Base-by-base conservation (phyloP, 352 stramenopile species). In the Phytopythium chamaehyphon region DNA sequence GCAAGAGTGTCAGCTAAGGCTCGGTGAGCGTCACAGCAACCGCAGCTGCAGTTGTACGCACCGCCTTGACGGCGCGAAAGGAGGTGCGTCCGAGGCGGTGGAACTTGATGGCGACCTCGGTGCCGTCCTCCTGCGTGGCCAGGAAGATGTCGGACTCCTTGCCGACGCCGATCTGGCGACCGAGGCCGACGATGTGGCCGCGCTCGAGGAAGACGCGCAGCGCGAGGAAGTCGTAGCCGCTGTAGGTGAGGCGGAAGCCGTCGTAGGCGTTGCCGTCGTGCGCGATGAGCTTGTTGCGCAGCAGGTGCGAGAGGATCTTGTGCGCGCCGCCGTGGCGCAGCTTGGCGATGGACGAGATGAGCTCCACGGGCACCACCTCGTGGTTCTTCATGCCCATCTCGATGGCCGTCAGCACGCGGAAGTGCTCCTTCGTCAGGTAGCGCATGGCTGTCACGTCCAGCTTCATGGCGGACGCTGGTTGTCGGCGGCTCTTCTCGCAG, bases 71-170 rank as follows among this genome's bases (percentile, higher is more conserved):
- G 21, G 96, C 95, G 18, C 96, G 90, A 76, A 99, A 99, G 21
- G 90, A 98, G 26, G 97, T 99, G 55, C 97, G 82, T 42, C 98
- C 98, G 12, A 99, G 84, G n/a, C 98, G 93, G 76, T 99, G 98
- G 65, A 99, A 97, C 73, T 99, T 99, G 47, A 99, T 95, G 6
- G 98, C 96, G 21, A 99, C 71, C 62, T 99, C 92, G 14, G 96
- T 97, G 54, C 96, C 96, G 59, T 98, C 90, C 16, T 91, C 80
- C 54, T 93, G 83, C 6, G 78, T 90, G 21, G 93, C 96, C 40
- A 99, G 61, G 68, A 98, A 99, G 52, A 99, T 98, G 74, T 99
- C 98, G 16, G 88, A 98, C 67, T 99, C 98, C 63, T 99, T 99
- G 37, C 98, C 98, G 26, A 98, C 96, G 23, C 97, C 97, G 56